Evolutionary conservation across 2,329 filamentous ascomycete species (phyloP).

Genomic region (Pyricularia grisea): DNA sequence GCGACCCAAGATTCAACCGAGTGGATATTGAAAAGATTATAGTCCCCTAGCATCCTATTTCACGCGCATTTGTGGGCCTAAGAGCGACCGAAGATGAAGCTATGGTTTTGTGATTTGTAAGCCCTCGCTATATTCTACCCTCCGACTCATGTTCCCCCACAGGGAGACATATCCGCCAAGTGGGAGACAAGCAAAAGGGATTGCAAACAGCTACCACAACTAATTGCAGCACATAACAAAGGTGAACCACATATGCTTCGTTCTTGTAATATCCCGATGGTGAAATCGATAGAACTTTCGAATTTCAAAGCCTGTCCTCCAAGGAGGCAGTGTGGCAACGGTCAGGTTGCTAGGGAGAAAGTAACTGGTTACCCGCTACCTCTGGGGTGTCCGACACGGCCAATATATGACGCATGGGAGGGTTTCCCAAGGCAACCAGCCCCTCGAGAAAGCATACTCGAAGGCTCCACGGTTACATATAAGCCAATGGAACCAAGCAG

Average conservation of each 20-base stretch:
- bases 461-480: neutral
- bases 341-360: neutral
- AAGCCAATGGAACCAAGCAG: neutral
- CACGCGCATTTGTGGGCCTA: neutral
- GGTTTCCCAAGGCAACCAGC: neutral
- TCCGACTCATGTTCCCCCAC: neutral
- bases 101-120: neutral
- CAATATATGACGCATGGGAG: neutral
- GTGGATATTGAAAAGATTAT: conserved; percentile 16
- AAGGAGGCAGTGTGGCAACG: neutral
- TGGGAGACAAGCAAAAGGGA: neutral
- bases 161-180: neutral
- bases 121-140: neutral
- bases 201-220: neutral
- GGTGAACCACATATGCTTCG: neutral
- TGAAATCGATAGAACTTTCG: neutral
- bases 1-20: conserved; percentile 41
- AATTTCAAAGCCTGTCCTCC: neutral
- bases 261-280: neutral
- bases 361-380: neutral
- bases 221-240: neutral
- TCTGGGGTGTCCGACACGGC: neutral
- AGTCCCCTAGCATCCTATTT: neutral
- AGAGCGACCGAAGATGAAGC: neutral
- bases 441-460: neutral